Percentiles rank a stretch among this genome's conserved stretches.
Conservation (phyloP, 768 basidiomycete species). For the Termitomyces titanicus region DNA sequence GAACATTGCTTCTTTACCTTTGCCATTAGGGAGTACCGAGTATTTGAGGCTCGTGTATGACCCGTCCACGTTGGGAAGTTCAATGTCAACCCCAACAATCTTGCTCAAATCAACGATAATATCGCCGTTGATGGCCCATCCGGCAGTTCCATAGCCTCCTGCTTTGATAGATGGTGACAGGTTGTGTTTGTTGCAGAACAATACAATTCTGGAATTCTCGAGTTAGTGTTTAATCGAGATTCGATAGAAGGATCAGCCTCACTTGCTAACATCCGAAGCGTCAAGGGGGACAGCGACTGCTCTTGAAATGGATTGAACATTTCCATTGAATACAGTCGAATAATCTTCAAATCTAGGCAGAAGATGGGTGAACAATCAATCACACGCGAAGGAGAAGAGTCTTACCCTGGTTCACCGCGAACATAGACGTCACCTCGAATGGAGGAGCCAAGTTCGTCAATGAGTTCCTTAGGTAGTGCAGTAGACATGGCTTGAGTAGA, state of each 20-base stretch:
- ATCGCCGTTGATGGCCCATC: conserved; percentile 86
- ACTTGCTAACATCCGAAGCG: conserved; percentile 81
- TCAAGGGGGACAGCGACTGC: conserved; percentile 73
- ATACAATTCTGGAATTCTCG: conserved; percentile 46
- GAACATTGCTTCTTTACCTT: conserved; percentile 44
- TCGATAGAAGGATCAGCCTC: conserved; percentile 23
- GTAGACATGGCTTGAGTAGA: conserved; percentile 4
- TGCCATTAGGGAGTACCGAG: conserved; percentile 46
- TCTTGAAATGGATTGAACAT: conserved; percentile 54
- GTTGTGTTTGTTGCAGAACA: conserved; percentile 68
- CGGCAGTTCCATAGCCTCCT: conserved; percentile 89
- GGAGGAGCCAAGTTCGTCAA: conserved; percentile 40
- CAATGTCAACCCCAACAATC: conserved; percentile 66
- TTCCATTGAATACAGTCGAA: conserved; percentile 72
- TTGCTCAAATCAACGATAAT: conserved; percentile 78
- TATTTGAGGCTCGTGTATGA: conserved; percentile 61
- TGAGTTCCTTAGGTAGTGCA: conserved; percentile 30
- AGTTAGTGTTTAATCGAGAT: not conserved
- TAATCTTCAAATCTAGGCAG: conserved; percentile 42
- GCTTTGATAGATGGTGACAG: conserved; percentile 82
- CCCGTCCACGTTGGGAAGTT: conserved; percentile 48
- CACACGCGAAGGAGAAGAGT: conserved; percentile 1
- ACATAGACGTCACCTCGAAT: conserved; percentile 47
- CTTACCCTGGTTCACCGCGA: conserved; percentile 38
- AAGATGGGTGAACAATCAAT: not conserved